Base-by-base conservation (phyloP, 2,329 filamentous ascomycete genomes). In the Fusarium verrucosum region DNA sequence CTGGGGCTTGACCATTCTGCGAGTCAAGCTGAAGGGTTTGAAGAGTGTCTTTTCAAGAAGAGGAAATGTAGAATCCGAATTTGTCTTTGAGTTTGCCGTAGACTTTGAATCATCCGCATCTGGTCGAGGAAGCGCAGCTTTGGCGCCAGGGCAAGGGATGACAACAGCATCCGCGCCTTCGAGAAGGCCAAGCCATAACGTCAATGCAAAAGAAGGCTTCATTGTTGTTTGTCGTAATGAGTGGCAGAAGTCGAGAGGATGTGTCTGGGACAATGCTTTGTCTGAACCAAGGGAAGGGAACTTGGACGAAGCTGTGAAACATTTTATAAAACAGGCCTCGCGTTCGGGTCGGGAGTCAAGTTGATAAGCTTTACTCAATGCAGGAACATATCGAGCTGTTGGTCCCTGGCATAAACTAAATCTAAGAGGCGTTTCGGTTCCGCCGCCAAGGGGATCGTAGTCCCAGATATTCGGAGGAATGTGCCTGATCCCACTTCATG, bases 351-450 rank as follows among this genome's bases (percentile, higher is more conserved):
- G 2, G 10, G 17, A 33, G n/a, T 42, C n/a, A 16, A 42, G n/a
- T 20, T 28, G 1, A 10, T 17, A n/a, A 13, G 33, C 42, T 61
- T 44, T 44, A 14, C 58, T 44, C 2, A 28, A 61, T 61, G 37
- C 57, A 62, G 58, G 49, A 17, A 38, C 56, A 22, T 33, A n/a
- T 10, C 33, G 26, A 30, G 20, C 20, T 11, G 33, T 22, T 23
- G 19, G 37, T 42, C 36, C 58, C 58, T 61, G 62, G 23, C 57
- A 56, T 32, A 20, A n/a, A 32, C 58, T 50, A 49, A 41, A 50
- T 16, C 17, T 36, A 35, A 3, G 9, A 26, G 50, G 35, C 43
- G 35, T 22, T 17, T 42, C 23, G 30, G 22, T 36, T 41, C 36
- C 22, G 22, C 22, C 36, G 33, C 33, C 30, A 52, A 23, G 23